Evolutionary conservation across 257 asterid species (phyloP).

Genomic region (Plantago elongata): DNA sequence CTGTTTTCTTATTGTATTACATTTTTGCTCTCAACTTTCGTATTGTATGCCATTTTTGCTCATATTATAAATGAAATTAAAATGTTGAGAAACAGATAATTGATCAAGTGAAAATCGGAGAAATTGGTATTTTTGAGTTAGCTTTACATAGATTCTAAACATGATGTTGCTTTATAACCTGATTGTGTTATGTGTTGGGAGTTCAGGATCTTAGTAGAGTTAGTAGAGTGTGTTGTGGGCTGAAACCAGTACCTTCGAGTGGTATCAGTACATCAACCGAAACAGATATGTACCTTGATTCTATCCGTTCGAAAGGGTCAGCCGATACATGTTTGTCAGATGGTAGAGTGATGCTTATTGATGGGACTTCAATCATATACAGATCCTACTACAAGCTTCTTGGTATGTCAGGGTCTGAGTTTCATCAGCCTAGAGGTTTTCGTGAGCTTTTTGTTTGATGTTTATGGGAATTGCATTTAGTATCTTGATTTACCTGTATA

Average conservation of each 20-base stretch:
- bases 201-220: conserved; percentile 38
- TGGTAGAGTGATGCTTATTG: conserved; percentile 93
- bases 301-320: conserved; percentile 28
- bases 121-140: neutral
- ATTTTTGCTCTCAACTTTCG: too few relatives aligned
- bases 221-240: conserved; percentile 25
- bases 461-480: too few relatives aligned
- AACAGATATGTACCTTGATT: conserved; percentile 11
- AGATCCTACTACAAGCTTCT: conserved; percentile 90
- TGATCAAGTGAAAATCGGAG: too few relatives aligned
- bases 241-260: conserved; percentile 30
- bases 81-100: too few relatives aligned
- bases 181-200: conserved; percentile 9
- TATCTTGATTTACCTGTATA: neutral
- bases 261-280: conserved; percentile 31
- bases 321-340: conserved; percentile 32
- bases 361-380: conserved; percentile 83
- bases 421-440: too few relatives aligned
- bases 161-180: neutral
- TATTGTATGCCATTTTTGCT: too few relatives aligned
- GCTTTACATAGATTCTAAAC: neutral
- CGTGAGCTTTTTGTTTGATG: too few relatives aligned
- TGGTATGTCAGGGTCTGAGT: conserved; percentile 39
- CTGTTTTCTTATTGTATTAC: too few relatives aligned
- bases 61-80: too few relatives aligned